phyloP scores from a whole-genome alignment of 805 yeast genomes.

The Candida ovalis region DNA sequence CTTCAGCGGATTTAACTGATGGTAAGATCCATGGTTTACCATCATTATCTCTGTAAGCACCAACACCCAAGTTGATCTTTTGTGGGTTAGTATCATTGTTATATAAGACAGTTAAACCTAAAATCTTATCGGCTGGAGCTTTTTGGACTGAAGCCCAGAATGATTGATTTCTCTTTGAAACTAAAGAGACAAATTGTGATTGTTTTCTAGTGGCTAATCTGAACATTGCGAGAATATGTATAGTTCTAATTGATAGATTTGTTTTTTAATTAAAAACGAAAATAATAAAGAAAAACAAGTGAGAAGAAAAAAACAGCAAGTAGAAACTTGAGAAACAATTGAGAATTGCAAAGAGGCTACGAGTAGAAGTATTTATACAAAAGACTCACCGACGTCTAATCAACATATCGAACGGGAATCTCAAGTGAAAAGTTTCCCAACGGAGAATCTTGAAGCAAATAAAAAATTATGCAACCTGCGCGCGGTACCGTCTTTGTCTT shows the following conservation, averaged over 20 bases:
- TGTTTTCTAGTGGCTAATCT: conserved; percentile 14
- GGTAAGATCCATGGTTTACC: conserved; percentile 92
- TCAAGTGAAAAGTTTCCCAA: not conserved
- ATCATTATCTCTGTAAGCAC: conserved; percentile 86
- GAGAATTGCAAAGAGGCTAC: not conserved
- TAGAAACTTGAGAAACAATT: not conserved
- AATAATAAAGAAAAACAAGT: not conserved
- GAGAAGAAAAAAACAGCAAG: not conserved
- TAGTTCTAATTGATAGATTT: not conserved
- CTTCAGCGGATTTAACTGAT: conserved; percentile 64
- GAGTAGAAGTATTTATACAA: not conserved
- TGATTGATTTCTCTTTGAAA: conserved; percentile 23
- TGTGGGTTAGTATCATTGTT: conserved; percentile 56
- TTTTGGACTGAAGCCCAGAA: conserved; percentile 28
- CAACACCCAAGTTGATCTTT: conserved; percentile 68
- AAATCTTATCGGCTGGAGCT: conserved; percentile 85
- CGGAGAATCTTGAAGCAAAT: not conserved
- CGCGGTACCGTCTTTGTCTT: not conserved
- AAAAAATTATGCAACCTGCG: too few relatives aligned
- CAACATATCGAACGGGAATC: too few relatives aligned
- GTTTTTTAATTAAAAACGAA: not conserved
- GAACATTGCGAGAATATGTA: conserved; percentile 12
- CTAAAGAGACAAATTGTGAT: conserved; percentile 6
- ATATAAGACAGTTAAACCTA: conserved; percentile 75
- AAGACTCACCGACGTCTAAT: not conserved